These are phyloP conservation scores for Diaporthe aspalathi DNA, from an alignment of 2,329 filamentous ascomycete genomes.

Conservation along the genomic window DNA sequence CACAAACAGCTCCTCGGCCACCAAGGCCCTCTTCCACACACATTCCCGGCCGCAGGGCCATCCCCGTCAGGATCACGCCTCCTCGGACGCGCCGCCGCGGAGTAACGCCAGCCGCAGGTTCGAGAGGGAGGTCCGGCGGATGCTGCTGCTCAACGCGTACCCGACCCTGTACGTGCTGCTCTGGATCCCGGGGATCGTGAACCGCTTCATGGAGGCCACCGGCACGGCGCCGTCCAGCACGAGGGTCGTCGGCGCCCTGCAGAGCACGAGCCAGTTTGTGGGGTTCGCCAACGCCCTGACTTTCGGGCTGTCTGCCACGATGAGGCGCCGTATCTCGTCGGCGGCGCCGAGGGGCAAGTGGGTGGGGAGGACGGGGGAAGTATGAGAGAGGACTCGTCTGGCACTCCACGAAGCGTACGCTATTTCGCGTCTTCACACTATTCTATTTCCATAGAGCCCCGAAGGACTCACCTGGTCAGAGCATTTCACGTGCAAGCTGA, in stretches of 20 bases:
- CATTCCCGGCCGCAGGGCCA: neutral
- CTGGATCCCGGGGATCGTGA: slow-evolving; percentile 52
- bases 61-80: neutral
- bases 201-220: slow-evolving; percentile 47
- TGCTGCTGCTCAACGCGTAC: slow-evolving; percentile 52
- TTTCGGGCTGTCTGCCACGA: slow-evolving; percentile 46
- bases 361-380: neutral
- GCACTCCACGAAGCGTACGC: neutral
- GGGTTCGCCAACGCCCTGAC: slow-evolving; percentile 53
- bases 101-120: slow-evolving; percentile 35
- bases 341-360: neutral
- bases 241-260: slow-evolving; percentile 43
- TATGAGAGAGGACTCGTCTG: neutral
- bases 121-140: slow-evolving; percentile 45
- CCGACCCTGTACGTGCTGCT: slow-evolving; percentile 52
- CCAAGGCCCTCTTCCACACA: slow-evolving; percentile 1
- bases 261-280: slow-evolving; percentile 51
- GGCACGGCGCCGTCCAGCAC: slow-evolving; percentile 36
- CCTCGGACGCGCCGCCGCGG: no score
- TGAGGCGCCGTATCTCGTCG: neutral
- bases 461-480: neutral
- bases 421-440: no score
- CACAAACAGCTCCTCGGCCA: slow-evolving; percentile 33
- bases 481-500: neutral
- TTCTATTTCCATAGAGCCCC: no score